These are phyloP conservation scores for Chlorociboria aeruginascens DNA, from an alignment of 495 filamentous ascomycete genomes.

Conservation along the genomic window DNA sequence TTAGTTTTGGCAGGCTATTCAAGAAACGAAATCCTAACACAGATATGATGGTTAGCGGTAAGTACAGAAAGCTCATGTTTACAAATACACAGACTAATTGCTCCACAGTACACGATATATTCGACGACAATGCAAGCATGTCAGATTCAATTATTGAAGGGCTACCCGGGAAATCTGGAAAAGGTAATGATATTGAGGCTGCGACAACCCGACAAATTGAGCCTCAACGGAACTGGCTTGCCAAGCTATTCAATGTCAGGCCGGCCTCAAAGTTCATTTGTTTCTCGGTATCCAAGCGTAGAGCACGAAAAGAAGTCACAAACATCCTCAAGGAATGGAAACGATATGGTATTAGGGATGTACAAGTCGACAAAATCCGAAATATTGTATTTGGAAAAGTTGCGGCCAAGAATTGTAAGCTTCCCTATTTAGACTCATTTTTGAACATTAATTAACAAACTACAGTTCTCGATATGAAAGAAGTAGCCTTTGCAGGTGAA, in stretches of 20 bases:
- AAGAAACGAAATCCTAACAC: constrained; percentile 27
- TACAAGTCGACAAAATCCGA: constrained; percentile 60
- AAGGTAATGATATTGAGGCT: constrained; percentile 2
- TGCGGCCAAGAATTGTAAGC: constrained; percentile 63
- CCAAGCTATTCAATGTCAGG: constrained; percentile 79
- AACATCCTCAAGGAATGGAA: constrained; percentile 67
- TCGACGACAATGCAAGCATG: constrained; percentile 9
- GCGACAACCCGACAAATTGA: constrained; percentile 33
- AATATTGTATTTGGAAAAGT: constrained; percentile 68
- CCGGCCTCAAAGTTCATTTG: constrained; percentile 63
- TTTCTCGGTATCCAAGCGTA: constrained; percentile 53
- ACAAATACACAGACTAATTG: neutral
- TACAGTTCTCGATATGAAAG: constrained; percentile 59
- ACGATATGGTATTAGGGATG: constrained; percentile 61
- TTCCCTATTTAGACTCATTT: neutral
- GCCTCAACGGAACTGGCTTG: constrained; percentile 68
- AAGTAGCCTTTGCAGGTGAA: constrained; percentile 69
- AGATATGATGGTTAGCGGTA: constrained; percentile 15
- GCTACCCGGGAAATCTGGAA: neutral
- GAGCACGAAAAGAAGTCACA: constrained; percentile 62
- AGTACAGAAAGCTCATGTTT: constrained; percentile 6
- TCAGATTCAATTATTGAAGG: constrained; percentile 7
- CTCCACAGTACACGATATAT: constrained; percentile 7
- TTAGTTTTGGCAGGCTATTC: constrained; percentile 31
- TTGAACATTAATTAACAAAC: constrained; percentile 1